Percentiles rank a stretch among this genome's conserved stretches.
Evolutionary conservation across 257 asterid species (phyloP).

Genomic region (Orobanche coerulescens): DNA sequence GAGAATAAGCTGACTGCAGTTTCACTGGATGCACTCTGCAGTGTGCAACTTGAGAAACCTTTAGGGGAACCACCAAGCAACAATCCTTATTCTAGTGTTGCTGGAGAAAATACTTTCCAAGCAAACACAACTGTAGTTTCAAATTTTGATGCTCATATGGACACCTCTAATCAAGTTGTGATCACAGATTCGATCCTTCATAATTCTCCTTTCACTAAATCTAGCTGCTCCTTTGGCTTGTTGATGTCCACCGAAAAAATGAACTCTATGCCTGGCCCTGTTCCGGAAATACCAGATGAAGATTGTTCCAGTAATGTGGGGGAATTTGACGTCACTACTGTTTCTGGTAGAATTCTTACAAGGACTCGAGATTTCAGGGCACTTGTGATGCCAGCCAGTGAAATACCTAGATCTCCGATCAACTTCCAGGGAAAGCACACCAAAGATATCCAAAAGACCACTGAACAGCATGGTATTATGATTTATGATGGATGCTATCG

Average conservation of each 20-base stretch:
- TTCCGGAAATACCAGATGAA: constrained; percentile 10
- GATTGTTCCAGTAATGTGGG: constrained; percentile 26
- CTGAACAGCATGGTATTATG: constrained; percentile 31
- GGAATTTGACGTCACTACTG: constrained; percentile 4
- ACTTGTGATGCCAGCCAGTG: constrained; percentile 13
- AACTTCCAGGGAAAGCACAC: constrained; percentile 8
- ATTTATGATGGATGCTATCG: constrained; percentile 18
- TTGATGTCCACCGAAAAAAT: constrained; percentile 12
- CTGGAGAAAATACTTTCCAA: constrained; percentile 3
- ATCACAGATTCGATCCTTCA: constrained; percentile 12
- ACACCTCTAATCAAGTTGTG: constrained; percentile 18
- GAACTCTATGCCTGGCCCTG: neutral
- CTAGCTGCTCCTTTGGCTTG: neutral
- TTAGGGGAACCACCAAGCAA: constrained; percentile 11
- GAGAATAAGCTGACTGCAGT: constrained; percentile 22
- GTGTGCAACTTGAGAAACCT: constrained; percentile 15
- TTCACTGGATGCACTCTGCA: constrained; percentile 25
- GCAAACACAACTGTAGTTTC: constrained; percentile 21
- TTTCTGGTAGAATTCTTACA: constrained; percentile 9
- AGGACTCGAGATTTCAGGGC: constrained; percentile 9
- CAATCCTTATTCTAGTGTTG: constrained; percentile 11
- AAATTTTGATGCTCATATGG: constrained; percentile 18
- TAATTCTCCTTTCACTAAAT: constrained; percentile 13
- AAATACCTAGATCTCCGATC: constrained; percentile 18
- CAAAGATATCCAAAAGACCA: constrained; percentile 21